Conservation (phyloP, 805 yeast genomes). For the Saccharomycopsis guyanensis region DNA sequence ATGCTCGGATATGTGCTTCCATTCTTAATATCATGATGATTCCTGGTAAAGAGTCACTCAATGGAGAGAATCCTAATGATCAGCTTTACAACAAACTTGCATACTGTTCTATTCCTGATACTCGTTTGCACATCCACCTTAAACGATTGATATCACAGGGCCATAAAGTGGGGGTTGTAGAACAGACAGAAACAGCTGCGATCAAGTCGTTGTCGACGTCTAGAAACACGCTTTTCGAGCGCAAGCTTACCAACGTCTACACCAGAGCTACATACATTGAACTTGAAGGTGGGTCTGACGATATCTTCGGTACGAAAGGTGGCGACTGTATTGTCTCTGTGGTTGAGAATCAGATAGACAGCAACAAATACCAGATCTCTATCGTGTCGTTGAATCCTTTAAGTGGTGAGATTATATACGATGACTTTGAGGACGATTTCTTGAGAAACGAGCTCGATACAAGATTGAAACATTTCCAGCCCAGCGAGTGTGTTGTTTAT, state of each 20-base stretch:
- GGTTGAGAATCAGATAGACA: constrained; percentile 24
- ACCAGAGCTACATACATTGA: constrained; percentile 82
- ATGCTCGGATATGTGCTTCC: constrained; percentile 64
- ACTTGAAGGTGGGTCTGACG: constrained; percentile 23
- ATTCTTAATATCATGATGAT: constrained; percentile 63
- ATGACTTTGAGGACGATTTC: constrained; percentile 54
- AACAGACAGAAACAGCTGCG: constrained; percentile 77
- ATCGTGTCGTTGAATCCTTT: constrained; percentile 61
- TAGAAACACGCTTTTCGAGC: constrained; percentile 51
- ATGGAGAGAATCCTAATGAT: constrained; percentile 42
- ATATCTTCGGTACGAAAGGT: constrained; percentile 23
- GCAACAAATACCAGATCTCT: constrained; percentile 26
- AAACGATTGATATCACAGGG: constrained; percentile 67
- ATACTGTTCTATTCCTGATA: constrained; percentile 79
- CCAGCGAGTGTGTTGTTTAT: constrained; percentile 60
- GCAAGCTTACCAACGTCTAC: constrained; percentile 64
- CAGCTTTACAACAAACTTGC: constrained; percentile 53
- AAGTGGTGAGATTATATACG: constrained; percentile 72
- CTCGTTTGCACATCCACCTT: constrained; percentile 64
- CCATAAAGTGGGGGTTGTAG: constrained; percentile 77
- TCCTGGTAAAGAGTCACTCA: constrained; percentile 55
- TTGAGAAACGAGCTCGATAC: constrained; percentile 63
- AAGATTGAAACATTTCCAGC: constrained; percentile 63
- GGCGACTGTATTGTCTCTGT: constrained; percentile 43
- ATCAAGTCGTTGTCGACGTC: constrained; percentile 50